A percentile compares a stretch with the other conserved stretches of the same genome.
These are phyloP conservation scores for Elsinoe batatas DNA, from an alignment of 2,329 filamentous ascomycete genomes.

Conservation along the genomic window DNA sequence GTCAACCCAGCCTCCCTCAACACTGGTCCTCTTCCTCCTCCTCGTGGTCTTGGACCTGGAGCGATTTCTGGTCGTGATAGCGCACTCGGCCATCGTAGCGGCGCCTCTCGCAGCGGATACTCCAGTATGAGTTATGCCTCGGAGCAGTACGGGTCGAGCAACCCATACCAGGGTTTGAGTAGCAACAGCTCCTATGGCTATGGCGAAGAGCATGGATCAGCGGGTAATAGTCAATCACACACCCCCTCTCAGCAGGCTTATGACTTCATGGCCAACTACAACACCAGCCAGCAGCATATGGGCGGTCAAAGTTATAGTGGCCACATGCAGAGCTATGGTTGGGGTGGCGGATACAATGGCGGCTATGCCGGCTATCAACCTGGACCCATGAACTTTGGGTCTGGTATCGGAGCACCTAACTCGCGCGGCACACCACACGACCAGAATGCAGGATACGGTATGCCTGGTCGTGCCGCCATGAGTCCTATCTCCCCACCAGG, in stretches of 20 bases:
- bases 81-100: conserved; percentile 25
- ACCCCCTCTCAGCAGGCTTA: not conserved
- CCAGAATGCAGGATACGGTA: not conserved
- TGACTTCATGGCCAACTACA: conserved; percentile 6
- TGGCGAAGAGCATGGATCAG: conserved; percentile 2
- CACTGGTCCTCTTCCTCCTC: conserved; percentile 27
- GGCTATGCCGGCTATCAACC: conserved; percentile 2
- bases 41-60: conserved; percentile 29
- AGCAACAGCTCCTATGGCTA: not conserved
- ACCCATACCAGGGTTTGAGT: conserved; percentile 5
- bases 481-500: conserved; percentile 1
- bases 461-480: not conserved
- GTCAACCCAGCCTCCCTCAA: conserved; percentile 92
- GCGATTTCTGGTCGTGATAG: conserved; percentile 23
- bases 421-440: not conserved
- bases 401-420: not conserved
- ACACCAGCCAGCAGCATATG: not conserved
- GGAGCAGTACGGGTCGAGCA: conserved; percentile 5
- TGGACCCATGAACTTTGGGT: not conserved
- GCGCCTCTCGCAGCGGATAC: conserved; percentile 2
- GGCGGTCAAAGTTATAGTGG: conserved; percentile 4
- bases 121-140: not conserved
- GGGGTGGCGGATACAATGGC: conserved; percentile 1
- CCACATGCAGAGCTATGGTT: conserved; percentile 9
- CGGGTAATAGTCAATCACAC: not conserved